Evolutionary conservation across 1,284 basidiomycete species (phyloP), one percentile per base, ranked within the genome.

Genomic region (Taiwanofungus camphoratus): DNA sequence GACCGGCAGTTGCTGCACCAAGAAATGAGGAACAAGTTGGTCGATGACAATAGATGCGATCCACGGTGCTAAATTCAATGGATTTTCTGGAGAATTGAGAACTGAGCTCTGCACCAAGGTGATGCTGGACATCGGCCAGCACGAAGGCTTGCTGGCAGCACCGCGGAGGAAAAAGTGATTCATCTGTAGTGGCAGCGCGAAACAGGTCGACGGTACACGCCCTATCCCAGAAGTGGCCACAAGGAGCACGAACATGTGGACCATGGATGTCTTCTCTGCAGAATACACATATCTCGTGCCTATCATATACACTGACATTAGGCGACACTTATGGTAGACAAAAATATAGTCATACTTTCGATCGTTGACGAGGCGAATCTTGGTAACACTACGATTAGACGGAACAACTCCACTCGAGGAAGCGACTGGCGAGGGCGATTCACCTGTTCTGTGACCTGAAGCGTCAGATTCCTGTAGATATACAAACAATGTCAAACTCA

Each of bases 1-100:
- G 33, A 8, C 20, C 36, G 1, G 48, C 34, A 1, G 59, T 60
- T 8, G 62, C 58, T 2, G 73, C 66, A 1, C 76, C 77, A 16
- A 82, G 61, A 59, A 80, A 82, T 0, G 59, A 46, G 3, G 74
- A 76, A 52, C 79, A 82, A 49, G 65, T 21, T 52, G 62, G 35
- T 9, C 52, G 55, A 16, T 61, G 54, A 50, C 71, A 73, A 46
- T 73, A 73, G 1, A 73, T 52, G n/a, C 70, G 58, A 37, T 65
- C 51, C 4, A 54, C 48, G 3, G 68, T 68, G 26, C 48, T 44
- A 49, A 66, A 68, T 48, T 74, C 71, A 15, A 48, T 9, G 0
- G 61, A 49, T 46, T 67, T 69, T 41, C 41, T 48, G 13, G 58
- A 48, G 44, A 68, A 66, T 0, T 47, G 44, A 4, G 41, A 38